Percentiles rank a stretch among this genome's conserved stretches.
Evolutionary conservation across 2,329 filamentous ascomycete genomes (phyloP).

Genomic region (Emmonsiellopsis sp.): DNA sequence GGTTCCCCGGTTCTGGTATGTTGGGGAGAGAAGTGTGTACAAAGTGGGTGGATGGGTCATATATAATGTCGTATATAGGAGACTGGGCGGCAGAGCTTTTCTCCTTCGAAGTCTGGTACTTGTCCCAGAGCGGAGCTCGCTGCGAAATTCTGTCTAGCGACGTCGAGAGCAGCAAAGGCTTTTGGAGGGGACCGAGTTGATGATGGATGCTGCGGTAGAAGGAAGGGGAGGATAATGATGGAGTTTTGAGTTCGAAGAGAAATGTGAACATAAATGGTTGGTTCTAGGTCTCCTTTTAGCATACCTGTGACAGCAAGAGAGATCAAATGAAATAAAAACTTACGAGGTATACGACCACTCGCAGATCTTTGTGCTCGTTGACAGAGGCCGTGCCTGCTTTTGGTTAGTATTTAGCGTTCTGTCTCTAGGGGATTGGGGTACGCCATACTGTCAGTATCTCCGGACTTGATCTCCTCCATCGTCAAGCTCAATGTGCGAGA

Average conservation of each 20-base stretch:
- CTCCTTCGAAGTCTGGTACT: conserved; percentile 25
- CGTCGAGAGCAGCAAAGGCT: conserved; percentile 37
- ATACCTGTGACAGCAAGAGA: neutral
- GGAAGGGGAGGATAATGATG: conserved; percentile 30
- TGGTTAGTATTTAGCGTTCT: neutral
- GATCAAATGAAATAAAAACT: conserved; percentile 3
- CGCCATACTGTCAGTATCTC: conserved; percentile 13
- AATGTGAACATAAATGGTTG: conserved; percentile 46
- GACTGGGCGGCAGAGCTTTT: conserved; percentile 24
- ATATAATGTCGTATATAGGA: conserved; percentile 52
- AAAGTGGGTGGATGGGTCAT: conserved; percentile 49
- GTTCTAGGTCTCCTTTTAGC: conserved; percentile 4
- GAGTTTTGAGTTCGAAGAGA: conserved; percentile 37
- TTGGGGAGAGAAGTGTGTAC: conserved; percentile 56
- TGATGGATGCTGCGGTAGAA: conserved; percentile 42
- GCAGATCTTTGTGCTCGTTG: conserved; percentile 14
- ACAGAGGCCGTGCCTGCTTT: neutral
- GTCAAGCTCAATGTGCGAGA: conserved; percentile 29
- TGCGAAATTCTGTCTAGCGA: conserved; percentile 33
- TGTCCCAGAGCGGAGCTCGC: conserved; percentile 25
- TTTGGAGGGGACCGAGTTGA: conserved; percentile 40
- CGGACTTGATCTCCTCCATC: conserved; percentile 13
- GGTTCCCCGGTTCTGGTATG: conserved; percentile 47
- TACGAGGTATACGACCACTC: conserved; percentile 37
- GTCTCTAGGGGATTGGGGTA: neutral